Evolutionary conservation across 1,139 yeast species (phyloP).

Genomic region (Lodderomyces theae): DNA sequence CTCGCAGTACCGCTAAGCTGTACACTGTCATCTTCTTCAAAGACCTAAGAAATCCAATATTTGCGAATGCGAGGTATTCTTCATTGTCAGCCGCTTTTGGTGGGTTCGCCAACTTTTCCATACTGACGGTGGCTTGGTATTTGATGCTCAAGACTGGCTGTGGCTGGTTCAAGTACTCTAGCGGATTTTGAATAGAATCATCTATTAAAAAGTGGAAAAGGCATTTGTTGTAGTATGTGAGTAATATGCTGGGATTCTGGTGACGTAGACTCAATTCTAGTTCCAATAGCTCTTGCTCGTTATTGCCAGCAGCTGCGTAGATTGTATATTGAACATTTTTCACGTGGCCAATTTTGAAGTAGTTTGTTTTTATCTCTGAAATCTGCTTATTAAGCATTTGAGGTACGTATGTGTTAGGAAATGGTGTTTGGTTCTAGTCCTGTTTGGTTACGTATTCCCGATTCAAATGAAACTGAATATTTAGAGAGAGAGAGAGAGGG

Average conservation of each 20-base stretch:
- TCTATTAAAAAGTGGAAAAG: slow-evolving; percentile 56
- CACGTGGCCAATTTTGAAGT: slow-evolving; percentile 41
- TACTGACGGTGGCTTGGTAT: slow-evolving; percentile 17
- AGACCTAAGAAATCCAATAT: slow-evolving; percentile 59
- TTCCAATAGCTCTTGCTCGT: slow-evolving; percentile 49
- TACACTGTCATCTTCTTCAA: slow-evolving; percentile 53
- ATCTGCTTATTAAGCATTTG: slow-evolving; percentile 24
- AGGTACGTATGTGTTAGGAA: neutral
- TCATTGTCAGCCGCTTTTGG: slow-evolving; percentile 17
- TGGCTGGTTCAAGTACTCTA: neutral
- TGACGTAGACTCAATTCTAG: slow-evolving; percentile 58
- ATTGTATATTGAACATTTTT: slow-evolving; percentile 33
- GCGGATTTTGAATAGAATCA: slow-evolving; percentile 19
- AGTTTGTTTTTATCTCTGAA: slow-evolving; percentile 35
- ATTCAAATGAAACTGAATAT: neutral
- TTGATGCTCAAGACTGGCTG: neutral
- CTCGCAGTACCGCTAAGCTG: slow-evolving; percentile 40
- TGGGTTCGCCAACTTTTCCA: slow-evolving; percentile 23
- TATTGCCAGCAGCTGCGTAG: slow-evolving; percentile 27
- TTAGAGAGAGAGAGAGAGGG: too few species aligned
- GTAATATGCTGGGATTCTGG: slow-evolving; percentile 49
- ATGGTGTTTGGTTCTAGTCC: neutral
- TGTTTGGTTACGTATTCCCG: neutral
- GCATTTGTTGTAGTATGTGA: slow-evolving; percentile 59
- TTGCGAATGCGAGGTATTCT: slow-evolving; percentile 39